phyloP scores from a whole-genome alignment of 2,329 filamentous ascomycete genomes.

The Diplodia seriata region DNA sequence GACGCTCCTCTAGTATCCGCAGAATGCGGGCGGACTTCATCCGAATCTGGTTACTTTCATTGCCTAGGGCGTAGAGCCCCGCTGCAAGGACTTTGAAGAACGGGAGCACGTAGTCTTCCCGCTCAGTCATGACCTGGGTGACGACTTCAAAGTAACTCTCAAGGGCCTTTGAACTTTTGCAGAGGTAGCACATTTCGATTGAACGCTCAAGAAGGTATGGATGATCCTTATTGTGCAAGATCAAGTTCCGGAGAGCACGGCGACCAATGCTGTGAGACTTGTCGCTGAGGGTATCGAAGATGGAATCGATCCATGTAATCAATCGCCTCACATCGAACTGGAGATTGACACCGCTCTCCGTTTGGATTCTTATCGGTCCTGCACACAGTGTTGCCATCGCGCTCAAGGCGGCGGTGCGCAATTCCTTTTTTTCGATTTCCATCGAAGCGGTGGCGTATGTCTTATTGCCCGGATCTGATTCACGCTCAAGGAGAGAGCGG shows the following conservation, averaged over 20 bases:
- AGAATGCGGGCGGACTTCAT: slow-evolving; percentile 86
- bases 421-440: slow-evolving; percentile 95
- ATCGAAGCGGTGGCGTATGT: slow-evolving; percentile 84
- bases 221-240: slow-evolving; percentile 88
- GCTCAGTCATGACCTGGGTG: slow-evolving; percentile 82
- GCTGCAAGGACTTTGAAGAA: slow-evolving; percentile 92
- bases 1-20: slow-evolving; percentile 80
- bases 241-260: slow-evolving; percentile 85
- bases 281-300: slow-evolving; percentile 91
- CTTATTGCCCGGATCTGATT: slow-evolving; percentile 73
- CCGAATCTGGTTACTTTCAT: slow-evolving; percentile 85
- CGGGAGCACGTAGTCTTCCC: slow-evolving; percentile 79
- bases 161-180: slow-evolving; percentile 79
- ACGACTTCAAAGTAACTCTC: slow-evolving; percentile 97
- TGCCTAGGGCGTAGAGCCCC: slow-evolving; percentile 90
- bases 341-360: slow-evolving; percentile 83
- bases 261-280: slow-evolving; percentile 89
- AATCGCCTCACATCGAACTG: slow-evolving; percentile 93
- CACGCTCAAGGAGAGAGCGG: slow-evolving; percentile 81
- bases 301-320: slow-evolving; percentile 93
- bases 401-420: slow-evolving; percentile 87
- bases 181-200: slow-evolving; percentile 87
- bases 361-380: slow-evolving; percentile 82
- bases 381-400: slow-evolving; percentile 94
- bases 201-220: slow-evolving; percentile 86